Base-by-base conservation (phyloP, 1,139 yeast genomes). In the Yamadazyma jaroonii region DNA sequence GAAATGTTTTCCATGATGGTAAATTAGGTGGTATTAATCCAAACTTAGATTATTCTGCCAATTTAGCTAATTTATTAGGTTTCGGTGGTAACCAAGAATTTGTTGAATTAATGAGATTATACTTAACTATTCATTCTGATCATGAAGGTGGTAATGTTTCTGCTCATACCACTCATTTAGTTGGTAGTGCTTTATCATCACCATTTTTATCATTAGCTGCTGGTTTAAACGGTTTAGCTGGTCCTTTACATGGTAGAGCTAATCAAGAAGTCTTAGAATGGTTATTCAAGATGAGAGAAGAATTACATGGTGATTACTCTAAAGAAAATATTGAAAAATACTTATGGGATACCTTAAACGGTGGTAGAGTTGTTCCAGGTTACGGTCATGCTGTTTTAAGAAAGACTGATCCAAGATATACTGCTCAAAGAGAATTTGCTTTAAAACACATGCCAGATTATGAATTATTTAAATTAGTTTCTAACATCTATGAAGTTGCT, bases 61-160 rank as follows among this genome's bases (percentile, higher is more conserved):
- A 90, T 77, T 81, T 88, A 64, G 87, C 97, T 51, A 67, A 73
- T 58, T 68, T 86, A 67, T 75, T 89, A 59, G 97, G 97, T 57
- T 84, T 72, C 68, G 90, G 88, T 60, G 74, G 74, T 51, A 81
- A 85, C 74, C 59, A 66, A 53, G 94, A 87, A 66, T 90, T 90
- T 62, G 79, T 85, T 45, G 95, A 89, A 69, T 79, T 90, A 59
- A 82, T 89, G 81, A 82, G 97, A 74, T 77, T 90, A 59, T 90
- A 90, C 77, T 77, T 88, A 61, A 87, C 96, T 50, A 84, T 90
- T 59, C 97, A 90, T 75, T 89, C 95, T 40, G 97, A 90, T 68
- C 97, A 90, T 72, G 97, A 90, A 74, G 97, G 97, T 73, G 97
- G 97, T 69, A 90, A 90, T 62, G 97, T 90, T 46, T 87, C 96